Base-by-base conservation (phyloP, 371 early-diverging fungal species). In the Apophysomyces variabilis region DNA sequence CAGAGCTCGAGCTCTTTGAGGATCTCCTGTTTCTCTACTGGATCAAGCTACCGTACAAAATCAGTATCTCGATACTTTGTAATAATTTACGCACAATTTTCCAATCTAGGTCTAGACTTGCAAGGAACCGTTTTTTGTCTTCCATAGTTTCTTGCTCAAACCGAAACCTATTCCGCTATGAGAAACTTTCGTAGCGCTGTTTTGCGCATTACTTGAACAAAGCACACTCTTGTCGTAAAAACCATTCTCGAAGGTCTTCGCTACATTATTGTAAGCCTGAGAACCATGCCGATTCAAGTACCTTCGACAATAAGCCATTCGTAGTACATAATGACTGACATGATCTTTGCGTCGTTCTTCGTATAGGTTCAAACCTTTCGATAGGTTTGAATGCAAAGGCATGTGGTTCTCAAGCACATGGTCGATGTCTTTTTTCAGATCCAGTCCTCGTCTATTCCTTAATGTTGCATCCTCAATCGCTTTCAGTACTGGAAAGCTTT, bases 251-350 rank as follows among this genome's bases (percentile, higher is more conserved):
- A 60, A 94, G 83, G 50, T 96, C 95, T 45, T 92, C 93, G 58
- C 90, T 91, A 66, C n/a, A 35, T 12, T 21, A 16, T 4, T 38
- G 47, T 26, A n/a, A 37, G 13, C 41, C 16, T 32, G 26, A 54
- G 26, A 13, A 6, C 45, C 26, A 44, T 18, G 6, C 26, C 16
- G 13, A 18, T 50, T 16, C 6, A 16, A 35, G 12, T 76, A 89
- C 82, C 90, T 94, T 69, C 94, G 77, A 77, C 96, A 93, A 68
- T 93, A 98, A 1, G 98, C 97, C 61, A 99, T 83, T 37, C 96
- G 87, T 35, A 99, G 78, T 32, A 99, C 93, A 78, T 91, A 98
- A 71, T 99, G 99, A 60, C 92, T 91, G 57, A 96, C 80, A 59
- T 95, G 91, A 85, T 99, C 99, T 77, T 95, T 95, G 45, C 90